phyloP scores from a whole-genome alignment of 306 rosid genomes.

The Calophaca sinica region DNA sequence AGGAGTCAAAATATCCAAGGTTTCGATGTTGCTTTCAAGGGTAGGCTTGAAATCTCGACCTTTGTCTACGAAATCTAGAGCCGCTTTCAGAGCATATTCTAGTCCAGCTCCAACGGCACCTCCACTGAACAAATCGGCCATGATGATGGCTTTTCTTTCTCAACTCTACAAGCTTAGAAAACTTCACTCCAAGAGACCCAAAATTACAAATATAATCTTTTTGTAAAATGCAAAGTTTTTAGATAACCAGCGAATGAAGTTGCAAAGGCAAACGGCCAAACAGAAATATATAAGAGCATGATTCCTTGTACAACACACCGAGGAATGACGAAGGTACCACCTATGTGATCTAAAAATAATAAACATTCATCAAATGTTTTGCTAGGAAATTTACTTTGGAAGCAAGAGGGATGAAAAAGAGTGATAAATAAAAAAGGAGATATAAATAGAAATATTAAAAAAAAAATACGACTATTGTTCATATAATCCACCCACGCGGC shows the following conservation, averaged over 20 bases:
- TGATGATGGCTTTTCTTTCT: not conserved
- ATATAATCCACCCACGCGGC: no score
- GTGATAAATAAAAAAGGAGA: no score
- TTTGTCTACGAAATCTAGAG: constrained; percentile 21
- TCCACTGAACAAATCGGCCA: constrained; percentile 26
- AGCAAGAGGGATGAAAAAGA: no score
- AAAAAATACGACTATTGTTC: no score
- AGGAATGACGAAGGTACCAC: no score
- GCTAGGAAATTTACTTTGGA: not conserved
- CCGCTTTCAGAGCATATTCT: not conserved
- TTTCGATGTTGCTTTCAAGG: not conserved
- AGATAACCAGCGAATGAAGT: not conserved
- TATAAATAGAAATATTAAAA: no score
- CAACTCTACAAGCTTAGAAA: not conserved
- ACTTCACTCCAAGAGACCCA: constrained; percentile 3
- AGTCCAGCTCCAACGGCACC: constrained; percentile 32
- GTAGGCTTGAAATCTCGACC: constrained; percentile 15
- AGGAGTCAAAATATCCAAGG: constrained; percentile 25
- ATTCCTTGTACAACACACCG: no score
- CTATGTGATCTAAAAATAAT: no score
- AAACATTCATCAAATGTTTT: not conserved
- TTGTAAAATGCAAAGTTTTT: no score
- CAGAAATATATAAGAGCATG: not conserved
- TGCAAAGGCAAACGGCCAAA: not conserved
- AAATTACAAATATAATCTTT: not conserved